Conservation (phyloP, 345 rosid species). For the Laguncularia racemosa region DNA sequence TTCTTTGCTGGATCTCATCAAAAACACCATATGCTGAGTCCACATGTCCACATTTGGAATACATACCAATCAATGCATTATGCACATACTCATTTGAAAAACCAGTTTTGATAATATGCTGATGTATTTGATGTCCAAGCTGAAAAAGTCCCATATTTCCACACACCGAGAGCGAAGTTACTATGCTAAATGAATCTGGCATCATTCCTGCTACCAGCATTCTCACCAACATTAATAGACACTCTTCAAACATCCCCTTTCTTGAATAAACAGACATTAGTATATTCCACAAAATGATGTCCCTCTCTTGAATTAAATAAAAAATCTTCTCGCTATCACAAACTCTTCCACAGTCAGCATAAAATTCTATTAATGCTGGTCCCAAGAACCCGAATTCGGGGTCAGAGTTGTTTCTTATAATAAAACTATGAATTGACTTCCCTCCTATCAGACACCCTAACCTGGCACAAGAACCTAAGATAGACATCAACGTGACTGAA, state of each 20-base stretch:
- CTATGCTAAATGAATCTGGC: slow-evolving; percentile 67
- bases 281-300: slow-evolving; percentile 63
- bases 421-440: slow-evolving; percentile 63
- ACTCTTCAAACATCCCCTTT: slow-evolving; percentile 41
- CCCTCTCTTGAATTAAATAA: slow-evolving; percentile 26
- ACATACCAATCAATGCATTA: slow-evolving; percentile 67
- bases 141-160: slow-evolving; percentile 32
- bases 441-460: slow-evolving; percentile 53
- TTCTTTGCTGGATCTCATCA: slow-evolving; percentile 32
- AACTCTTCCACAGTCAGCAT: slow-evolving; percentile 45
- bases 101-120: slow-evolving; percentile 53
- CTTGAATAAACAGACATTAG: slow-evolving; percentile 50
- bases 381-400: slow-evolving; percentile 38
- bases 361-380: slow-evolving; percentile 59
- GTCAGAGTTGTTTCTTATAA: slow-evolving; percentile 33
- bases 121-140: slow-evolving; percentile 70
- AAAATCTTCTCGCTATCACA: slow-evolving; percentile 40
- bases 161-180: slow-evolving; percentile 66
- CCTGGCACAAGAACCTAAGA: slow-evolving; percentile 60
- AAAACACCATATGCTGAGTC: slow-evolving; percentile 51
- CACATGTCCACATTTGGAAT: slow-evolving; percentile 60
- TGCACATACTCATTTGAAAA: slow-evolving; percentile 42
- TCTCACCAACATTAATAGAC: slow-evolving; percentile 35
- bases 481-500: slow-evolving; percentile 50
- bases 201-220: slow-evolving; percentile 38